Base-by-base conservation (phyloP, 306 rosid genomes). In the Crotalaria pallida region DNA sequence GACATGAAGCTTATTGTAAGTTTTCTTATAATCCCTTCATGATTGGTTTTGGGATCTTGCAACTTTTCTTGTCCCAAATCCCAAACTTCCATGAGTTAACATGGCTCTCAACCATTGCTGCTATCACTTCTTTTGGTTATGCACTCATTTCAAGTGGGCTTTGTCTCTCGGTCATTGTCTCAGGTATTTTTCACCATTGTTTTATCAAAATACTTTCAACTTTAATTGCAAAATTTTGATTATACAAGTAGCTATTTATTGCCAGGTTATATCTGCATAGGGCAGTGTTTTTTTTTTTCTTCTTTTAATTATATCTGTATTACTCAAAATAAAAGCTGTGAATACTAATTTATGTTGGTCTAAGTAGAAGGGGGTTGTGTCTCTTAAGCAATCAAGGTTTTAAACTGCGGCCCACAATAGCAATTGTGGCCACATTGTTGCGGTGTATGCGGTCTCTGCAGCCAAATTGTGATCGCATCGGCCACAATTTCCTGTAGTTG, bases 71-170 rank as follows among this genome's bases (percentile, higher is more conserved):
- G 44, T 87, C 96, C 31, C 90, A 87, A 65, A 85, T 89, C 57
- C 85, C 88, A 53, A 87, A 85, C 64, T 89, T 89, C 29, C 81
- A 79, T 47, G 68, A 81, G 55, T 59, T 85, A 10, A 65, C 88
- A 27, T 81, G 86, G 90, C 82, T 87, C 31, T 87, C 92, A 48
- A 74, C 79, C 17, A 8, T 71, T 61, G 90, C 90, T 5, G 88
- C 87, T 57, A 22, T 58, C 45, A 89, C 83, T 72, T 89, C 96
- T 10, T 89, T 89, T 67, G 88, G 88, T 16, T 89, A 89, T 70
- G 84, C 85, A 40, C 17, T 68, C 18, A 75, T 79, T 40, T 87
- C 85, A 19, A 64, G 75, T 57, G 89, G 85, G n/a, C 85, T 89
- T 45, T 85, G 89, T 36, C 59, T 87, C 13, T 31, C 62, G 0